Base-by-base conservation (phyloP, 257 asterid species). In the Solanum dulcamara region DNA sequence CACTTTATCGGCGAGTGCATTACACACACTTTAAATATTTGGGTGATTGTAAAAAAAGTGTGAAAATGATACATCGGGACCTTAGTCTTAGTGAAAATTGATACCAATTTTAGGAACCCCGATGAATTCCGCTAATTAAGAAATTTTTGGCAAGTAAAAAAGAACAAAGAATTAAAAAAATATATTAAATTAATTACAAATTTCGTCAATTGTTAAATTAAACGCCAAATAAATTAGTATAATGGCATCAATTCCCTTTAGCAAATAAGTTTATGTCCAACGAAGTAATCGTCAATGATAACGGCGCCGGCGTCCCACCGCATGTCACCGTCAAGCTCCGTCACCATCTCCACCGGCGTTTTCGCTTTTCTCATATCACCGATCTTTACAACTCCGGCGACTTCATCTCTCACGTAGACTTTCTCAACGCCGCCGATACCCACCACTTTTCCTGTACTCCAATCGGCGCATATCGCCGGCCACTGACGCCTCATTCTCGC, bases 221-320 rank as follows among this genome's bases (percentile, higher is more conserved):
- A 59, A n/a, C 0, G 67, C 67, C 32, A 59, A n/a, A 59, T 59
- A 59, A 59, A 59, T 59, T 59, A 59, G n/a, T n/a, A n/a, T n/a
- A n/a, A n/a, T n/a, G n/a, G 67, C 67, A 55, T 1, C 62, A 48
- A 13, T 13, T 46, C 51, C 51, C 6, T 13, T 46, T 46, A 46
- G 51, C 20, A 22, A 55, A 55, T 22, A 55, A 57, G 22, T 57
- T 57, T 9, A 57, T 57, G 64, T 22, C 30, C 22, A n/a, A 81
- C 77, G n/a, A 77, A 81, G 32, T 91, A 91, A 15, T 90, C 86
- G 64, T 91, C 96, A 55, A 84, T 81, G 4, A 90, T 93, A 64
- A 89, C 94, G 94, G 93, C 96, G 96, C 90, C 97, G 81, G 96
- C 95, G 84, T 92, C 94, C 94, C 93, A 93, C 97, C 97, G 92